phyloP scores from a whole-genome alignment of 148 eudicot species.

The Vaccinium myrtillus region DNA sequence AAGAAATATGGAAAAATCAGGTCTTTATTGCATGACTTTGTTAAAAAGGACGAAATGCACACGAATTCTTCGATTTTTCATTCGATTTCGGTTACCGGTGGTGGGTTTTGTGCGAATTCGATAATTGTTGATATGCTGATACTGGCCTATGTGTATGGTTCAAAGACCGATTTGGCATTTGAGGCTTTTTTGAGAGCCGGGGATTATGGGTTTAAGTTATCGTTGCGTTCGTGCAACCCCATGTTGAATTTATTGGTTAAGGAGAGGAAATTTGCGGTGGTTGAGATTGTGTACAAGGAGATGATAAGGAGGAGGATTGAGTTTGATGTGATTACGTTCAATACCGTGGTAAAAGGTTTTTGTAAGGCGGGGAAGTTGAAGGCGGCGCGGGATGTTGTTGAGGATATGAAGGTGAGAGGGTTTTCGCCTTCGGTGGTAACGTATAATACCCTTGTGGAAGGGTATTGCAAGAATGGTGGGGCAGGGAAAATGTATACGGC shows the following conservation, averaged over 20 bases:
- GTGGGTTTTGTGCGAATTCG: slow-evolving; percentile 33
- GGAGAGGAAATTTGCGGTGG: slow-evolving; percentile 33
- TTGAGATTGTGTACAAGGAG: slow-evolving; percentile 56
- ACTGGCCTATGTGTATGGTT: slow-evolving; percentile 39
- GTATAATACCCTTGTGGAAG: slow-evolving; percentile 60
- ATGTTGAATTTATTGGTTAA: slow-evolving; percentile 54
- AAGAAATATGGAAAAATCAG: slow-evolving; percentile 48
- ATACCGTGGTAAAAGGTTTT: slow-evolving; percentile 56
- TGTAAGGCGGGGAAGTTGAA: slow-evolving; percentile 63
- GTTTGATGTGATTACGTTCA: slow-evolving; percentile 56
- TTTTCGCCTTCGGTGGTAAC: slow-evolving; percentile 56
- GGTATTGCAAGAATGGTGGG: slow-evolving; percentile 62
- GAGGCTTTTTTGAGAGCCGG: slow-evolving; percentile 68
- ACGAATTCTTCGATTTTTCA: slow-evolving; percentile 52
- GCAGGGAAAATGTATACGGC: slow-evolving; percentile 68
- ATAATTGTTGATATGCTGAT: slow-evolving; percentile 62
- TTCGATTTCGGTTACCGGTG: slow-evolving; percentile 27
- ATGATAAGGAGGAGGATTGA: slow-evolving; percentile 58
- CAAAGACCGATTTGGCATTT: slow-evolving; percentile 42
- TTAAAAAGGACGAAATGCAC: slow-evolving; percentile 27
- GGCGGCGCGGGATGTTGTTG: slow-evolving; percentile 58
- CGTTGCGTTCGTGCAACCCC: slow-evolving; percentile 52
- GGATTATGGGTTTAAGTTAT: slow-evolving; percentile 65
- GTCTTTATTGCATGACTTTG: slow-evolving; percentile 51
- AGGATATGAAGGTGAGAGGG: slow-evolving; percentile 71